Conservation (phyloP, 345 rosid genomes). For the Conringia planisiliqua region DNA sequence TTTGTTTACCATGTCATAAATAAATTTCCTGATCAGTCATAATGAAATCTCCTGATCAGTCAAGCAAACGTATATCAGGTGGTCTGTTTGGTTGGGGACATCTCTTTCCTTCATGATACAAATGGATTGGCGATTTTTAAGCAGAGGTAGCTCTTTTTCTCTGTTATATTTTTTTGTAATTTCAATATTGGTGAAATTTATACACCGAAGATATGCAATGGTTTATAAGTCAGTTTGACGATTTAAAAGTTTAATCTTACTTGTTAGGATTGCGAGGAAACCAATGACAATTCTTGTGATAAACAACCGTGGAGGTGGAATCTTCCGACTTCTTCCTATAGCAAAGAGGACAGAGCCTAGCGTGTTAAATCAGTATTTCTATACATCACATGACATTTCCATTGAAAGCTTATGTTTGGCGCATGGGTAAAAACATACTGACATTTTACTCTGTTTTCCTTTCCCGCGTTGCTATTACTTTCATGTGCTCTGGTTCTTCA, state of each 20-base stretch:
- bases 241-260: not conserved
- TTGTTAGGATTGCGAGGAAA: slow-evolving; percentile 57
- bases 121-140: slow-evolving; percentile 83
- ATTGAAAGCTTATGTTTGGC: slow-evolving; percentile 70
- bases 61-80: slow-evolving; percentile 44
- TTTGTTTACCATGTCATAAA: not conserved
- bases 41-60: not conserved
- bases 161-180: not conserved
- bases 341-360: slow-evolving; percentile 65
- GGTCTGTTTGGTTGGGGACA: slow-evolving; percentile 74
- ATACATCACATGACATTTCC: slow-evolving; percentile 80
- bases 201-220: not conserved
- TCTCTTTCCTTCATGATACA: slow-evolving; percentile 96
- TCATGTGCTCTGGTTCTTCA: not conserved
- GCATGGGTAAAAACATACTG: slow-evolving; percentile 60
- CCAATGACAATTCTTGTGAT: slow-evolving; percentile 84
- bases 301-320: slow-evolving; percentile 96
- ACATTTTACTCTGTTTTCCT: not conserved
- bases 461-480: slow-evolving; percentile 5
- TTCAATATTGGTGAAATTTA: slow-evolving; percentile 1
- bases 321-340: slow-evolving; percentile 92
- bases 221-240: not conserved
- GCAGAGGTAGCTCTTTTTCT: slow-evolving; percentile 51
- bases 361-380: slow-evolving; percentile 71
- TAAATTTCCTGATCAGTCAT: not conserved